Base-by-base conservation (phyloP, 352 stramenopile species). In the Phytophthora ramorum region DNA sequence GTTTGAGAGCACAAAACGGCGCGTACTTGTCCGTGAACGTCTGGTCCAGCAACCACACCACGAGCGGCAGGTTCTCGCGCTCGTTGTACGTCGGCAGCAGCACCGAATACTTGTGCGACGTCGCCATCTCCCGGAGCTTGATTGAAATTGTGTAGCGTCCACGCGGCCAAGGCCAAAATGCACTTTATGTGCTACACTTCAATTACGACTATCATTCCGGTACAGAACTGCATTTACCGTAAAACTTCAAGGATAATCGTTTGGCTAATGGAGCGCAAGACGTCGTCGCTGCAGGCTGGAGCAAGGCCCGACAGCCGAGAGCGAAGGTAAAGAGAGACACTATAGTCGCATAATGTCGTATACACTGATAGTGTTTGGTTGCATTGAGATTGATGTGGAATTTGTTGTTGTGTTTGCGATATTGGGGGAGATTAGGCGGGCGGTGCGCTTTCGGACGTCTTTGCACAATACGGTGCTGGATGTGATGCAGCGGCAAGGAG, bases 21-120 rank as follows among this genome's bases (percentile, higher is more conserved):
- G 85, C 87, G 67, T 51, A 97, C 91, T 90, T 90, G 44, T 97
- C 81, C 12, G 78, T 81, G 70, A 99, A 99, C 6, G 88, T 87
- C 76, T 98, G 95, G 65, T 99, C 85, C 19, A 99, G 66, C 48
- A 99, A 83, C 81, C 96, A 99, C n/a, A 98, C 88, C 46, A 99
- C 98, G 13, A 99, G 81, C 26, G 98, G 97, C 19, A 99, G 81
- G 80, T 99, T 99, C 64, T 99, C 97, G 32, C 93, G 85, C 79
- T 99, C 98, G 73, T 99, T 99, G 81, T 99, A 99, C 30, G 96
- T 99, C 54, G 97, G 97, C 60, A 99, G 78, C 66, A 99, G 96
- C 32, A 99, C 87, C 34, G 95, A 98, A 68, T 98, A 98, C 77
- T 93, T 94, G 69, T 56, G 62, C 55, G 61, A 20, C 17, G 50